A percentile compares a stretch with the other conserved stretches of the same genome.
Conservation (phyloP, 1,284 basidiomycete species). For the Thecaphora thlaspeos region DNA sequence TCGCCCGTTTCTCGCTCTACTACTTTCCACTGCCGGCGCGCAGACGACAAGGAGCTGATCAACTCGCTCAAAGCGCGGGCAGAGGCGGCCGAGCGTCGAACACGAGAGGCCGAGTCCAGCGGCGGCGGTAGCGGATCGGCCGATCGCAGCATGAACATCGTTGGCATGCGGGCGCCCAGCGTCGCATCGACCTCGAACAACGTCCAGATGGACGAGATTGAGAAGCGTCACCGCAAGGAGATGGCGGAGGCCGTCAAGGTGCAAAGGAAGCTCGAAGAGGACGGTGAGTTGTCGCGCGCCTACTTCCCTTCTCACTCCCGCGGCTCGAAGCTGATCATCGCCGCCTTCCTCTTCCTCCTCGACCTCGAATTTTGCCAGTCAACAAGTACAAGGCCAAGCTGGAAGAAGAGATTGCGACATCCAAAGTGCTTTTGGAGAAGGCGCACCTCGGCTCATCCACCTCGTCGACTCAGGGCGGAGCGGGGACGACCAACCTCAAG, state of each 20-base stretch:
- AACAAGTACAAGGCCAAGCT: constrained; percentile 26
- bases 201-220: constrained; percentile 14
- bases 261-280: constrained; percentile 25
- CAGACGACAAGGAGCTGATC: constrained; percentile 26
- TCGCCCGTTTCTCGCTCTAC: too few species aligned
- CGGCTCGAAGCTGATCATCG: background rate
- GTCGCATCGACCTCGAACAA: constrained; percentile 2
- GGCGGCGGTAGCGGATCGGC: constrained; percentile 2
- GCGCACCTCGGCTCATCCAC: background rate
- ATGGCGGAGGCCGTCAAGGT: constrained; percentile 14
- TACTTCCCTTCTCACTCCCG: background rate
- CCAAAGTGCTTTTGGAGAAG: constrained; percentile 16
- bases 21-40: background rate
- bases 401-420: constrained; percentile 33
- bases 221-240: constrained; percentile 19
- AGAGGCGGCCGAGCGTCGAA: constrained; percentile 31
- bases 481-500: too few species aligned
- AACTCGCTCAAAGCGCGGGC: constrained; percentile 33
- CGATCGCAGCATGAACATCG: constrained; percentile 26
- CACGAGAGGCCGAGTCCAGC: constrained; percentile 11
- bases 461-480: background rate
- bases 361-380: constrained; percentile 1
- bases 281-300: constrained; percentile 3
- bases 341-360: background rate
- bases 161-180: constrained; percentile 17